A percentile compares a stretch with the other conserved stretches of the same genome.
Evolutionary conservation across 352 stramenopile species (phyloP).

Genomic region (Phytophthora ohioensis): DNA sequence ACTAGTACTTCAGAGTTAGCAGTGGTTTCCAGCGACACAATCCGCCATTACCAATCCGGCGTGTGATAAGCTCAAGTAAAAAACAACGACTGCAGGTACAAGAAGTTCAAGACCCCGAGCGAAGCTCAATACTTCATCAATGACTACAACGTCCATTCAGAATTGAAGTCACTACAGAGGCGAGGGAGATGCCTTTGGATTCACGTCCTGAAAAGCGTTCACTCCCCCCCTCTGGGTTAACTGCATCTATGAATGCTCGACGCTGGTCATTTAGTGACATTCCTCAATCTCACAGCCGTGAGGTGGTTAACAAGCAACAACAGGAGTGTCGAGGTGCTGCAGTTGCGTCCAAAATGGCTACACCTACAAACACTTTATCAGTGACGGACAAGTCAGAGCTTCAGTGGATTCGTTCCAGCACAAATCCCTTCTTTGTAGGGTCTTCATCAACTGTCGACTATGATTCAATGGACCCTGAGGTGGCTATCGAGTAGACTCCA

Average conservation of each 20-base stretch:
- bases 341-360: slow-evolving; percentile 21
- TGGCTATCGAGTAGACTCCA: slow-evolving; percentile 70
- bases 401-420: slow-evolving; percentile 65
- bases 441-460: slow-evolving; percentile 34
- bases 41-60: too few relatives aligned
- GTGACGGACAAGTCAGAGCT: slow-evolving; percentile 25
- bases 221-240: neutral
- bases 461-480: slow-evolving; percentile 75
- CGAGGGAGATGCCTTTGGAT: slow-evolving; percentile 12
- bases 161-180: slow-evolving; percentile 80
- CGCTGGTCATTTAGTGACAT: slow-evolving; percentile 49
- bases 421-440: slow-evolving; percentile 60
- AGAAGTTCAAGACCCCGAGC: too few relatives aligned
- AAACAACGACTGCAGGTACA: too few relatives aligned
- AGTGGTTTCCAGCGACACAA: too few relatives aligned
- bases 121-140: too few relatives aligned
- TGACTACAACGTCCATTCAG: slow-evolving; percentile 58
- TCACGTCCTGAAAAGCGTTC: neutral
- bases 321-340: slow-evolving; percentile 28
- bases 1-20: too few relatives aligned
- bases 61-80: too few relatives aligned
- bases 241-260: slow-evolving; percentile 2
- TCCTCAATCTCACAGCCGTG: slow-evolving; percentile 13
- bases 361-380: neutral
- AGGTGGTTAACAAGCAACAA: slow-evolving; percentile 19